Base-by-base conservation (phyloP, 2,329 filamentous ascomycete species). In the Eutypa lata region DNA sequence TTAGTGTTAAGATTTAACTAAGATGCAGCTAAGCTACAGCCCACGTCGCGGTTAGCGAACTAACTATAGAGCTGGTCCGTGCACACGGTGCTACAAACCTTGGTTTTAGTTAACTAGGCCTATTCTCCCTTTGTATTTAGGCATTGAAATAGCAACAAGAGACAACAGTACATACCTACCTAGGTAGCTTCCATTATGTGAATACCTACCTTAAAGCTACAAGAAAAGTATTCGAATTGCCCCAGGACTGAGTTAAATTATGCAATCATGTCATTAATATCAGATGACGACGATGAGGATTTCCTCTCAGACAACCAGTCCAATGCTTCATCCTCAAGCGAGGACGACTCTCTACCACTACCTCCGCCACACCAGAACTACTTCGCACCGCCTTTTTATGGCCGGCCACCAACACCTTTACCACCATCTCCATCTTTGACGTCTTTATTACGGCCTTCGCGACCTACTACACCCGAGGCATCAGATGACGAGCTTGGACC, bases 391-490 rank as follows among this genome's bases (percentile, higher is more conserved):
- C 94, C 94, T 16, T 97, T 97, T 77, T 99, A 99, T 77, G 95
- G 95, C 59, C 86, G 93, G 3, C 94, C 94, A n/a, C 94, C 94
- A 0, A 97, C 91, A 2, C 93, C 94, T 3, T 79, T 97, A 0
- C 94, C 94, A 0, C 93, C 93, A 0, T 96, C 91, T 1, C 94
- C 94, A 0, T 96, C 90, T 1, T 76, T 99, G 59, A 97, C 93
- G 0, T 96, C 91, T 13, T 85, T 99, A 19, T 82, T 97, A 7
- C 89, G 92, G 1, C 90, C 90, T 3, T 96, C 91, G 24, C 83
- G 92, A n/a, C 93, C 92, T 1, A 96, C 90, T 2, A 97, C 93
- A 0, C 93, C 94, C 14, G 92, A 97, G 67, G 90, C 87, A 38
- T 95, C 90, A 0, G 92, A 96, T 72, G 88, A 92, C 61, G 93